These are phyloP conservation scores for Jatropha curcas DNA, from an alignment of 345 rosid genomes.

Conservation along the genomic window DNA sequence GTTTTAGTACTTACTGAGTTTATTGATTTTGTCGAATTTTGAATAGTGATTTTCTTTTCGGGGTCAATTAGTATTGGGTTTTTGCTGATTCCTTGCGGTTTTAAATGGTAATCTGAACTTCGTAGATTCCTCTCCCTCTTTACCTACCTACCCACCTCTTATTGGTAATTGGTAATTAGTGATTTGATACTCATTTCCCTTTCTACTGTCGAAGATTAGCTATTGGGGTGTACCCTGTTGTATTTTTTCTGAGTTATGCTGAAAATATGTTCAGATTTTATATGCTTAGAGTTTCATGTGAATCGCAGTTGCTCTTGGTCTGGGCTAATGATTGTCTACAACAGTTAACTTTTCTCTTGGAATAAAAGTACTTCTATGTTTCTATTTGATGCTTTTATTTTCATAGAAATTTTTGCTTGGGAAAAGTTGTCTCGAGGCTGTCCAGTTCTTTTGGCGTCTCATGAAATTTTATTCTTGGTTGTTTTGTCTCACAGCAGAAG, in stretches of 20 bases:
- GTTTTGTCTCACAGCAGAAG: constrained; percentile 20
- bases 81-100: background rate
- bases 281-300: no score
- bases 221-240: background rate
- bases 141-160: background rate
- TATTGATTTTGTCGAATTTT: background rate
- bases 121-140: background rate
- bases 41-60: constrained; percentile 1
- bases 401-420: no score
- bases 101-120: background rate
- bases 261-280: background rate
- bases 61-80: constrained; percentile 7
- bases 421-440: no score
- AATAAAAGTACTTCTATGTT: no score
- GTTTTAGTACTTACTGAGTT: background rate
- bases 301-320: no score
- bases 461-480: background rate
- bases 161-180: constrained; percentile 1
- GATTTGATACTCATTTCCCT: background rate
- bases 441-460: no score
- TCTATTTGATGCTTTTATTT: no score
- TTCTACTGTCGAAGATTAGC: background rate
- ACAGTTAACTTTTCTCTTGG: no score
- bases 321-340: no score
- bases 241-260: background rate